Evolutionary conservation across 2,329 filamentous ascomycete genomes (phyloP).

Genomic region (Fusarium domesticum): DNA sequence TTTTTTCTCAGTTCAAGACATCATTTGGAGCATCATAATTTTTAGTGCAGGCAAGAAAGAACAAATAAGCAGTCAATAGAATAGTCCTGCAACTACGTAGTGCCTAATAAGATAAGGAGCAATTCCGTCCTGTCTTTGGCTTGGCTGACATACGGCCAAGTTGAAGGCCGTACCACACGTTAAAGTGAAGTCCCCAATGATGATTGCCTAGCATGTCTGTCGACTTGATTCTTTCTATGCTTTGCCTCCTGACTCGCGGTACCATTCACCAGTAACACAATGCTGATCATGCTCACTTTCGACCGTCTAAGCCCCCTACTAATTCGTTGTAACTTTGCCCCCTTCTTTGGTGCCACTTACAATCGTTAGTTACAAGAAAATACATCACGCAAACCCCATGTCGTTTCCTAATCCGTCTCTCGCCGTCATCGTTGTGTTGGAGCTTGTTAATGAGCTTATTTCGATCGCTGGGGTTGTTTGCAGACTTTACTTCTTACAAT

Average conservation of each 20-base stretch:
- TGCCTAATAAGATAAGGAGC: too few relatives aligned
- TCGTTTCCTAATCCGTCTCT: not conserved
- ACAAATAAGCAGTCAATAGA: too few relatives aligned
- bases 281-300: too few relatives aligned
- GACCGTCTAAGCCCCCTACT: too few relatives aligned
- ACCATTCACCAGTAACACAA: too few relatives aligned
- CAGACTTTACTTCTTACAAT: not conserved
- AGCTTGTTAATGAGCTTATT: not conserved
- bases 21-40: too few relatives aligned
- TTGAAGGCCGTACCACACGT: not conserved
- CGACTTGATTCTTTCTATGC: not conserved
- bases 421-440: not conserved
- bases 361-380: too few relatives aligned
- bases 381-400: not conserved
- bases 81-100: not conserved
- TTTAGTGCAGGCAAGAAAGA: too few relatives aligned
- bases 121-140: too few relatives aligned
- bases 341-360: too few relatives aligned
- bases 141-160: not conserved
- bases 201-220: not conserved
- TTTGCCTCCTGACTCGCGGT: not conserved
- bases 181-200: not conserved
- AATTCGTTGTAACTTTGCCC: too few relatives aligned
- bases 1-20: too few relatives aligned
- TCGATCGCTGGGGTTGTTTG: not conserved